Conservation (phyloP, 345 rosid genomes). For the Passiflora organensis region DNA sequence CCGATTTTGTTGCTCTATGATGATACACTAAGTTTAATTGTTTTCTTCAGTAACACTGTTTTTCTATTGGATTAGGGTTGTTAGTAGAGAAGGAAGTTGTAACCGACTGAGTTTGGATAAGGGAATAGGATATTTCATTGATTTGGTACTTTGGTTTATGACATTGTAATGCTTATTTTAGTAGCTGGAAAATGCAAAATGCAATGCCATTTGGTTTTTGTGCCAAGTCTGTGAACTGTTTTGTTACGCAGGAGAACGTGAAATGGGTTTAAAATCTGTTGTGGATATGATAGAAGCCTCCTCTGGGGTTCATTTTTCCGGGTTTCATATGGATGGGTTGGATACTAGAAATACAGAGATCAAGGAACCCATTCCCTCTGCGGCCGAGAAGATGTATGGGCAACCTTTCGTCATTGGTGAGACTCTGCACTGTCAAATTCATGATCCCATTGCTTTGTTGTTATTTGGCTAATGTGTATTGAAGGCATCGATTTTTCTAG, state of each 20-base stretch:
- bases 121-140: too few species aligned
- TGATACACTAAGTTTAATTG: too few species aligned
- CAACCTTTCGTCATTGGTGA: constrained; percentile 94
- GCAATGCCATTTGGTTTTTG: background rate
- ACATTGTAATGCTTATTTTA: too few species aligned
- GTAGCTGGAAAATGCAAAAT: too few species aligned
- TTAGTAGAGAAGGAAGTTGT: too few species aligned
- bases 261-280: constrained; percentile 59
- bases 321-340: constrained; percentile 73
- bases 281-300: constrained; percentile 89
- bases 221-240: background rate
- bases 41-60: too few species aligned
- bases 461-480: background rate
- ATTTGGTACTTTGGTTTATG: too few species aligned
- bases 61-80: too few species aligned
- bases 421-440: constrained; percentile 9
- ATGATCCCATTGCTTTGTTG: too few species aligned
- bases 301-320: constrained; percentile 79
- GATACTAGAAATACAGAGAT: constrained; percentile 27
- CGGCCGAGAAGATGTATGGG: constrained; percentile 45
- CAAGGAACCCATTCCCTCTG: constrained; percentile 45
- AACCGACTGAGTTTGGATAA: too few species aligned
- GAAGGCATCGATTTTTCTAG: too few species aligned
- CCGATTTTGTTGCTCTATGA: too few species aligned
- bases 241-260: background rate